Evolutionary conservation across 2,329 filamentous ascomycete genomes (phyloP), one percentile per base, ranked within the genome.

Genomic region (Neonectria sp.): DNA sequence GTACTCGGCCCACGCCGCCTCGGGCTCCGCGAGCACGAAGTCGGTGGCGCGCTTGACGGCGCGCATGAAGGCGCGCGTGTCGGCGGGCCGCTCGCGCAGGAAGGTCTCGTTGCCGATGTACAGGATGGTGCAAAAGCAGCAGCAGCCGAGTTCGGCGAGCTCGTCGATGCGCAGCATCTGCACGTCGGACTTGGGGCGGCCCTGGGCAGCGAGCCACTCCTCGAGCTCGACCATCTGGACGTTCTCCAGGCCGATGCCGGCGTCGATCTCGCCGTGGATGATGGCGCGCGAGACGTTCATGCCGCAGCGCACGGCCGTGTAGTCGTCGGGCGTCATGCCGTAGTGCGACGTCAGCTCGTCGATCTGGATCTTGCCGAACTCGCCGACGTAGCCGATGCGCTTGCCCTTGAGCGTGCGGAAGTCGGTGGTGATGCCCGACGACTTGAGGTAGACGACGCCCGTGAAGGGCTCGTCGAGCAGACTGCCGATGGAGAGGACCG

Each of bases 361-460:
- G 72, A 95, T 94, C 82, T 94, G 92, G 78, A 94, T 94, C 88
- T 92, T 95, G 81, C 92, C 92, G 70, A 94, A 94, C 79, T 94
- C 92, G 74, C 92, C 92, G 63, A 94, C 92, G 73, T 94, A 94
- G 78, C 92, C 92, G 78, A 94, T 94, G 27, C 87, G 89, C 83
- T 93, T 94, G 73, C 91, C 92, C 81, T 91, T 92, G 73, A 95
- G 88, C 46, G 91, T 91, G 77, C 86, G 88, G 83, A 95, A 94
- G 83, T 94, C 92, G 53, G 89, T 82, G 33, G 91, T 94, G 81
- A 94, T 94, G 63, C 92, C 92, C 53, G 89, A 92, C 55, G 86
- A 85, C 79, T 93, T 93, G 77, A 94, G 87, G 79, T 94, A 94
- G 55, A 94, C 89, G 58, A 94, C 90, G 17, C 92, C 92, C 0